A percentile compares a stretch with the other conserved stretches of the same genome.
phyloP scores from a whole-genome alignment of 768 basidiomycete species.

The Trametes cubensis region DNA sequence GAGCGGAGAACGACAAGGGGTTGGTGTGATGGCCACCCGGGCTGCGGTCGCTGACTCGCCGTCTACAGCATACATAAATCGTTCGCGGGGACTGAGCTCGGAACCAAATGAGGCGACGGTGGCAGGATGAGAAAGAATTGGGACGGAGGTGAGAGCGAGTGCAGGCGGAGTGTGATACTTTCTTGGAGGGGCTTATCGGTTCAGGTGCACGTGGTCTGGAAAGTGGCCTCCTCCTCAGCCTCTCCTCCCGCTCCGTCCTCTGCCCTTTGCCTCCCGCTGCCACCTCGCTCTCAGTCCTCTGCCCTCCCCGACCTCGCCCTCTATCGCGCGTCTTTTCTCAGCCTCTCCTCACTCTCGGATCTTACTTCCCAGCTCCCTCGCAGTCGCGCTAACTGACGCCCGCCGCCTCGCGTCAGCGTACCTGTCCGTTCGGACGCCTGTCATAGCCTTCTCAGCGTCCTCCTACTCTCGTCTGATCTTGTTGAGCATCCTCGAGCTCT shows the following conservation, averaged over 20 bases:
- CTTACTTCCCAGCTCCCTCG: neutral
- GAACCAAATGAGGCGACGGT: too few relatives aligned
- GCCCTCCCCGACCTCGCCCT: neutral
- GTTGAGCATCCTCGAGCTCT: neutral
- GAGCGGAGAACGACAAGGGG: neutral
- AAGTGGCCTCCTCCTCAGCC: neutral
- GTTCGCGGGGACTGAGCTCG: too few relatives aligned
- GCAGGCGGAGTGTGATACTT: too few relatives aligned
- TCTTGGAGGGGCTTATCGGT: conserved; percentile 4
- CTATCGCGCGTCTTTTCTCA: neutral
- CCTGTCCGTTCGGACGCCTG: neutral
- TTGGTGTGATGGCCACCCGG: neutral
- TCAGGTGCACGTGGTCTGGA: conserved; percentile 1
- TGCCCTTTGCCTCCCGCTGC: conserved; percentile 1
- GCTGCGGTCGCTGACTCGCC: too few relatives aligned
- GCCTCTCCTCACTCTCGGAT: neutral
- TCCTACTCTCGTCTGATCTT: neutral
- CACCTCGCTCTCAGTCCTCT: neutral
- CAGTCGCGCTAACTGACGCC: conserved; percentile 7
- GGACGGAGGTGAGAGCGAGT: neutral
- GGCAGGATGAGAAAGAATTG: neutral
- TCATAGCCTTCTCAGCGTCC: conserved; percentile 1
- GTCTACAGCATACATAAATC: too few relatives aligned
- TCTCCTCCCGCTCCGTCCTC: too few relatives aligned
- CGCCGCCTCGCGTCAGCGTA: conserved; percentile 12